These are phyloP conservation scores for Speleostelium caveatum DNA, from an alignment of 78 protist species.

Conservation along the genomic window DNA sequence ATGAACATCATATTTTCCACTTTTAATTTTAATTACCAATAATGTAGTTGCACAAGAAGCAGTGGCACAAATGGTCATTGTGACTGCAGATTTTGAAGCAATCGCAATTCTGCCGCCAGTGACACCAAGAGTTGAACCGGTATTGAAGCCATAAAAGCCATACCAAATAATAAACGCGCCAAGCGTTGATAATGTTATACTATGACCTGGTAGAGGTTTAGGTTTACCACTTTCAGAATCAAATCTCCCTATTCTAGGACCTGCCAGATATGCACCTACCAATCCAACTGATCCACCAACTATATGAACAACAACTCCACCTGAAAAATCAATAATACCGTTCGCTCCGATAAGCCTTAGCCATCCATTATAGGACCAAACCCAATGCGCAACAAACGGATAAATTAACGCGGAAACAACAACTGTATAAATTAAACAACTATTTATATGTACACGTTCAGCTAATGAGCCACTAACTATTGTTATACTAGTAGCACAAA, in stretches of 20 bases:
- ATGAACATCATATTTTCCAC: constrained; percentile 24
- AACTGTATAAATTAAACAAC: constrained; percentile 70
- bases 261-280: constrained; percentile 83
- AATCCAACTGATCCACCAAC: constrained; percentile 90
- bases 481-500: constrained; percentile 85
- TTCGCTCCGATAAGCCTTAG: constrained; percentile 20
- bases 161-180: constrained; percentile 92
- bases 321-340: constrained; percentile 71
- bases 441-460: constrained; percentile 73
- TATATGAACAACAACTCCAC: constrained; percentile 89
- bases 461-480: constrained; percentile 90
- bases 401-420: constrained; percentile 69
- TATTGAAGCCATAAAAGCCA: constrained; percentile 92
- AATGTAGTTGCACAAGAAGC: constrained; percentile 71
- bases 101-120: constrained; percentile 20
- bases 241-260: constrained; percentile 91
- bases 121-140: constrained; percentile 84
- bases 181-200: constrained; percentile 68
- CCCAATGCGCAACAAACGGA: constrained; percentile 86
- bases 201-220: constrained; percentile 69
- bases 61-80: constrained; percentile 80
- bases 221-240: constrained; percentile 63
- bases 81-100: constrained; percentile 69
- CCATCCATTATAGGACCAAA: constrained; percentile 77
- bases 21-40: constrained; percentile 26